These are phyloP conservation scores for Fusarium graminum DNA, from an alignment of 2,329 filamentous ascomycete species.

Conservation along the genomic window DNA sequence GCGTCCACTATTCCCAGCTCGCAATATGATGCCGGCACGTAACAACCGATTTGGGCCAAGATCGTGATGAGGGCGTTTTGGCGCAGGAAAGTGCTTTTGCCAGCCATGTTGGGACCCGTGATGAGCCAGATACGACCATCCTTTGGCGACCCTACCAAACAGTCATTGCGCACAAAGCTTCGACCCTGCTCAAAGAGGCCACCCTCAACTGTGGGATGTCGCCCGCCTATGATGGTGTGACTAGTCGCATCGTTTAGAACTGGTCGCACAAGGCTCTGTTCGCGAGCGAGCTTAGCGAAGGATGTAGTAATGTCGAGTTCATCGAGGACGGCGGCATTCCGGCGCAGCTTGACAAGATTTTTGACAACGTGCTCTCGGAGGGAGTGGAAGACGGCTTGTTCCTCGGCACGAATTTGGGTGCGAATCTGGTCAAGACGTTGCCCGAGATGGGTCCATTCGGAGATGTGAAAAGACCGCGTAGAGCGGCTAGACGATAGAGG, in stretches of 20 bases:
- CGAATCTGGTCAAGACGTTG: constrained; percentile 82
- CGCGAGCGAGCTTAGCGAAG: constrained; percentile 82
- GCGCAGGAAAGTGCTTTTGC: constrained; percentile 94
- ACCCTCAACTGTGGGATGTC: constrained; percentile 92
- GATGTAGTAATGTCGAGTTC: constrained; percentile 92
- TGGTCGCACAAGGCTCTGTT: constrained; percentile 81
- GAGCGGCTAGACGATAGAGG: constrained; percentile 82
- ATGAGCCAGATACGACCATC: constrained; percentile 75
- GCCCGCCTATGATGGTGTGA: constrained; percentile 85
- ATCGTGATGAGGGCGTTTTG: constrained; percentile 97
- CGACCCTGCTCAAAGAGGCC: constrained; percentile 84
- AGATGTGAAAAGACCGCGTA: constrained; percentile 85
- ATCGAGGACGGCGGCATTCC: constrained; percentile 91
- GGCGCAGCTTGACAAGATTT: constrained; percentile 86
- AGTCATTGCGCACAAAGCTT: constrained; percentile 88
- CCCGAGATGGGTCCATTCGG: constrained; percentile 87
- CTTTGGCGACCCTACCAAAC: constrained; percentile 77
- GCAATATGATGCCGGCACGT: constrained; percentile 89
- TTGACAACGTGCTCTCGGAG: constrained; percentile 82
- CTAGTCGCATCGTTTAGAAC: constrained; percentile 72
- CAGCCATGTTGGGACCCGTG: constrained; percentile 96
- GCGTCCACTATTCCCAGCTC: constrained; percentile 94
- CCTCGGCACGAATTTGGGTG: constrained; percentile 83
- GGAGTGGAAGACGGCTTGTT: constrained; percentile 81
- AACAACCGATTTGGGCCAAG: constrained; percentile 91